Base-by-base conservation (phyloP, 2,329 filamentous ascomycete genomes). In the Myotisia sp. region DNA sequence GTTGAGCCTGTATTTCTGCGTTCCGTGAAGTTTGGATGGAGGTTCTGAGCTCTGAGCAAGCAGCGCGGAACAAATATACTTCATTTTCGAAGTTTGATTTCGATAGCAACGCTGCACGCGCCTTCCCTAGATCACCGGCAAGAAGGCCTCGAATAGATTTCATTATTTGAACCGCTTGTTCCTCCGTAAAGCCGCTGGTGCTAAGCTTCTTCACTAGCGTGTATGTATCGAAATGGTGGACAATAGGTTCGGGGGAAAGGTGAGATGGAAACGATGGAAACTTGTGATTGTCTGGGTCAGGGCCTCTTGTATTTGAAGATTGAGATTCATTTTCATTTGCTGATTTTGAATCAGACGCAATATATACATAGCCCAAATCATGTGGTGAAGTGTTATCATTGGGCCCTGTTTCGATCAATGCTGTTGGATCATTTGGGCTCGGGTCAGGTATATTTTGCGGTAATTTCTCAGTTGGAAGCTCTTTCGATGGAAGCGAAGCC, bases 201-300 rank as follows among this genome's bases (percentile, higher is more conserved):
- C 76, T 69, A 10, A 98, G 73, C 47, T 83, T 74, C 50, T 79
- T 79, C 10, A 95, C 90, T 4, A 95, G 70, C 9, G 75, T 77
- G 58, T 90, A 98, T 16, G 79, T 93, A 59, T 98, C 87, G 58
- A 98, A 98, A 60, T 95, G 85, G 60, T 98, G 90, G 21, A 93
- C 76, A 52, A 93, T 92, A 1, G 38, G 38, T 3, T 21, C 30
- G 7, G 39, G 51, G 80, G 70, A 47, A 41, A 59, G 40, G 52
- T 85, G 76, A 3, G 78, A 78, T 14, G 72, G 69, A 44, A 69
- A 8, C 22, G 22, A 22, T 7, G 21, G 31, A 17, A 10, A 23
- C 9, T 34, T 26, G 21, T 34, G 22, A 7, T 4, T 9, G 16
- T 26, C 19, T 5, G 23, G 21, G 14, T 34, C 21, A 12, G 31